phyloP scores from a whole-genome alignment of 257 asterid species.

The Anisodus acutangulus region DNA sequence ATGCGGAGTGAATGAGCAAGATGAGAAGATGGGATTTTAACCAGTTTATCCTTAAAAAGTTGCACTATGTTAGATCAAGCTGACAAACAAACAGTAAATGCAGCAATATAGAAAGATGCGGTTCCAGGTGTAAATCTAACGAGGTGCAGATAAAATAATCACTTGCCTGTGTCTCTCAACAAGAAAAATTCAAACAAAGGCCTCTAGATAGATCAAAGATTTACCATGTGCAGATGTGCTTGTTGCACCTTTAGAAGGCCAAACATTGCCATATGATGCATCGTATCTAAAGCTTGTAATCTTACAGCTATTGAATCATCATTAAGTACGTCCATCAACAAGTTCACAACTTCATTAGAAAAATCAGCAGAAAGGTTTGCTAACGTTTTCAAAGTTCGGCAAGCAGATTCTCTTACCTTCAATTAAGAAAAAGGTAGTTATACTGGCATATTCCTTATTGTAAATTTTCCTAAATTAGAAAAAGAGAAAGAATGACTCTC shows the following conservation, averaged over 20 bases:
- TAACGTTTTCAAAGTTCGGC: slow-evolving; percentile 72
- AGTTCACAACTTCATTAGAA: slow-evolving; percentile 59
- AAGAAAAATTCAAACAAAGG: neutral
- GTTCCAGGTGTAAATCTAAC: slow-evolving; percentile 9
- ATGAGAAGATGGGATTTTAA: neutral
- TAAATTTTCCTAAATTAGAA: slow-evolving; percentile 30
- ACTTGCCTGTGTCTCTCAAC: neutral
- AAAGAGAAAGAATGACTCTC: slow-evolving; percentile 19
- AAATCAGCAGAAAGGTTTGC: slow-evolving; percentile 59
- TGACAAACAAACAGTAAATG: slow-evolving; percentile 11
- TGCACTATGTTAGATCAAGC: neutral
- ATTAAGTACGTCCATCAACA: slow-evolving; percentile 73
- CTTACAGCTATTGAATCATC: slow-evolving; percentile 76
- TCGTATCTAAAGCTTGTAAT: slow-evolving; percentile 72
- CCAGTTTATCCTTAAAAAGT: neutral
- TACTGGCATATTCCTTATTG: slow-evolving; percentile 30
- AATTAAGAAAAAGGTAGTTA: slow-evolving; percentile 35
- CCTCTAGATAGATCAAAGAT: slow-evolving; percentile 29
- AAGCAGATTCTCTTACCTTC: slow-evolving; percentile 93
- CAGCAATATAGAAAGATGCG: slow-evolving; percentile 6
- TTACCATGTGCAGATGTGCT: slow-evolving; percentile 76
- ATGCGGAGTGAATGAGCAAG: neutral
- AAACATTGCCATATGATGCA: slow-evolving; percentile 60
- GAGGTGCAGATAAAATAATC: slow-evolving; percentile 14
- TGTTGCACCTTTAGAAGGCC: slow-evolving; percentile 61